Conservation (phyloP, 2,329 filamentous ascomycete species). For the Simplicillium sp. region DNA sequence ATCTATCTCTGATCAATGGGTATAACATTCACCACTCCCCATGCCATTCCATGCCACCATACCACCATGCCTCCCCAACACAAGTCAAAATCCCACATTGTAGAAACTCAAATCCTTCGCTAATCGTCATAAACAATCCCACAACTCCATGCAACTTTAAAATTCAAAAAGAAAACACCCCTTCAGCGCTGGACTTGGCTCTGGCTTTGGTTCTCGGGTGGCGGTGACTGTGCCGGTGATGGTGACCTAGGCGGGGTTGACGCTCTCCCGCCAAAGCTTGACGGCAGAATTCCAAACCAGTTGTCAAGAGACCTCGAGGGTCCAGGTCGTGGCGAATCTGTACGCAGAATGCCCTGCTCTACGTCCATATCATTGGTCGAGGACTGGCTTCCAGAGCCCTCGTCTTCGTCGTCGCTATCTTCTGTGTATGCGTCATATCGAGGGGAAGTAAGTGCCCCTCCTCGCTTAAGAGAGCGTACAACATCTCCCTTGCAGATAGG, state of each 20-base stretch:
- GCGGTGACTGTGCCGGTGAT: slow-evolving; percentile 4
- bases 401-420: slow-evolving; percentile 36
- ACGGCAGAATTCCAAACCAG: slow-evolving; percentile 3
- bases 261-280: slow-evolving; percentile 3
- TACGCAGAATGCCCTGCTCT: slow-evolving; percentile 28
- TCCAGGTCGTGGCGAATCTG: slow-evolving; percentile 12
- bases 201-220: background rate
- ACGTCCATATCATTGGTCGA: slow-evolving; percentile 26
- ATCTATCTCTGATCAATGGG: too few relatives aligned
- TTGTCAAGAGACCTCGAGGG: background rate
- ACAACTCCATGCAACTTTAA: too few relatives aligned
- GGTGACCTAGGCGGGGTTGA: slow-evolving; percentile 4
- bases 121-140: too few relatives aligned
- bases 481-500: slow-evolving; percentile 98
- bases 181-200: too few relatives aligned
- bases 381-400: slow-evolving; percentile 20
- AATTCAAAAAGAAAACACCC: too few relatives aligned
- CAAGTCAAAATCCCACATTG: too few relatives aligned
- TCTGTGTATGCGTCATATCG: slow-evolving; percentile 47
- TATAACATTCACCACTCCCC: too few relatives aligned
- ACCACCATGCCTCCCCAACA: too few relatives aligned
- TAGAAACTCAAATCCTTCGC: too few relatives aligned
- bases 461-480: slow-evolving; percentile 54
- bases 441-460: slow-evolving; percentile 38
- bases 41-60: too few relatives aligned